These are phyloP conservation scores for cucumber (Cucumis sativus) DNA, from an alignment of 306 rosid species.

Conservation along the genomic window DNA sequence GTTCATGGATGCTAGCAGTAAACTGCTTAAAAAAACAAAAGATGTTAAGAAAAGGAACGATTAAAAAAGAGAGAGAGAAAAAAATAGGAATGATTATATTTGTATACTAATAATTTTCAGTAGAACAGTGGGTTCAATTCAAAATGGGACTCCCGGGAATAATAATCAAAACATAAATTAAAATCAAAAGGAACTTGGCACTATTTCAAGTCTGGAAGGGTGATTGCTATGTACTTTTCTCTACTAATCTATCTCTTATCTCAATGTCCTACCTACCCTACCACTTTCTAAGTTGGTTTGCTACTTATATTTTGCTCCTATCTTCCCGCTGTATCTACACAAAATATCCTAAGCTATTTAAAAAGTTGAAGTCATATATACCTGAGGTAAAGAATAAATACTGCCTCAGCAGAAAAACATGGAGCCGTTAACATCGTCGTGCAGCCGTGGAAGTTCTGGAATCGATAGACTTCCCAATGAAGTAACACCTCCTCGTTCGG, in stretches of 20 bases:
- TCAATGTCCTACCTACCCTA: neutral
- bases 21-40: no score
- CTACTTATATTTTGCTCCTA: neutral
- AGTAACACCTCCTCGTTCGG: conserved; percentile 13
- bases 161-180: neutral
- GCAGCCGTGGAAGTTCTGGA: conserved; percentile 64
- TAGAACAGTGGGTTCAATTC: neutral
- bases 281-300: neutral
- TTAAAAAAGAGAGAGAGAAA: no score
- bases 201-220: neutral
- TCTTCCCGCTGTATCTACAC: neutral
- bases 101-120: neutral
- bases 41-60: no score
- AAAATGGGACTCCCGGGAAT: neutral
- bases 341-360: neutral
- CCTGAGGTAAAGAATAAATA: neutral
- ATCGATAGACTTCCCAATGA: conserved; percentile 25
- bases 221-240: neutral
- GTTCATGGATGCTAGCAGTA: neutral
- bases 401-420: conserved; percentile 77
- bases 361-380: neutral
- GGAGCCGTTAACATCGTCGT: conserved; percentile 27
- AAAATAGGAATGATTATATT: neutral
- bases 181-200: neutral
- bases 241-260: neutral